Evolutionary conservation across 140 eudicot species (phyloP), one percentile per base, ranked within the genome.

Genomic region (Flaveria floridana): DNA sequence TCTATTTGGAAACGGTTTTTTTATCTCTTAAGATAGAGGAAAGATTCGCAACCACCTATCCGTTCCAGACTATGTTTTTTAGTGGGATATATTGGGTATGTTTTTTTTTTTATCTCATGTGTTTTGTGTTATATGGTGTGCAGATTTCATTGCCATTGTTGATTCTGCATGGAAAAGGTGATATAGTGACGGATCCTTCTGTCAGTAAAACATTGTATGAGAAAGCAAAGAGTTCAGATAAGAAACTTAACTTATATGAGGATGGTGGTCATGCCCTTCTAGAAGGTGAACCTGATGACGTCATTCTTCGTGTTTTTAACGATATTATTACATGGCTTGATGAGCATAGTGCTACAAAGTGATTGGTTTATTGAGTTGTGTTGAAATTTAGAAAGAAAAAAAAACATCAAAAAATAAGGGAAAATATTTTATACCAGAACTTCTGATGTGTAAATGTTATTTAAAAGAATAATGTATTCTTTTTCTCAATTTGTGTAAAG

Each of bases 211-310:
- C 89, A 5, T 75, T 94, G 77, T 85, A 90, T 34, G 97, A 94
- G 82, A 88, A 87, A 81, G 96, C 99, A 6, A 90, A 68, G 76
- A 91, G 96, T 79, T 20, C 84, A 11, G 99, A 95, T 85, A 95
- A 95, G 85, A 95, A 81, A 75, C 86, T 88, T 10, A 87, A 83
- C 69, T 89, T 95, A 2, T 95, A 91, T 6, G 91, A 91, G 0
- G 86, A 84, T 7, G 85, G 83, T 39, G 88, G 47, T 74, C 99
- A 95, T 82, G 48, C 95, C 21, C 95, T 95, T 74, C 84, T 95
- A 3, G 99, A 91, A 73, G 99, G 99, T 46, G 99, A 95, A 82
- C 86, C 91, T 0, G 99, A 95, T 81, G 97, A 91, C 50, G 53
- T 77, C 52, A 91, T 90, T 63, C 69, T 65, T 65, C 63, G 77